Base-by-base conservation (phyloP, 2,329 filamentous ascomycete species). In the Exophiala alcalophila region DNA sequence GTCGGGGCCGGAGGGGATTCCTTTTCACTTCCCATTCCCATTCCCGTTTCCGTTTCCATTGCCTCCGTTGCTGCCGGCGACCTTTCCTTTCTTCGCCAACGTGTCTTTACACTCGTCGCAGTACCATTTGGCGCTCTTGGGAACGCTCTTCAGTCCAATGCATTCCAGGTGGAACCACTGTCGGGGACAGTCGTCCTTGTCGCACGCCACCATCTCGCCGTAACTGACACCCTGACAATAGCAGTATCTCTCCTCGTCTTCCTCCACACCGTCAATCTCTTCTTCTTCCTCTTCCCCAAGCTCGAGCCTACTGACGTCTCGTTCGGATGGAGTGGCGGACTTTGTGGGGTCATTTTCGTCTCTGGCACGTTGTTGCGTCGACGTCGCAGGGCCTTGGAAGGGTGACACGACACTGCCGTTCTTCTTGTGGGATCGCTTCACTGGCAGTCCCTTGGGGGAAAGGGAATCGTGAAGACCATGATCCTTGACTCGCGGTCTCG, bases 141-240 rank as follows among this genome's bases (percentile, higher is more conserved):
- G 86, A 38, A 86, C 84, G 46, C 84, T 84, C 56, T 83, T 84
- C 57, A 92, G 65, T 18, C 86, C 86, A 20, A 88, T 86, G 62
- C 86, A 92, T 35, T 82, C 83, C 35, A 92, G 67, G 71, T 90
- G 86, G 69, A 90, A 91, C 86, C 86, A 90, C 64, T 90, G 85
- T 49, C 79, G 75, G 53, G 78, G 75, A 65, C 86, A 90, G 34
- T 78, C 77, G 46, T 83, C 77, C 5, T 80, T 80, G 61, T 90
- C 86, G 59, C 85, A 90, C 2, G 83, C 86, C 29, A 90, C 84
- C 86, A 90, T 90, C 65, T 87, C 84, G 14, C 86, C 85, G 59
- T 88, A 90, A 57, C 84, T 88, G 40, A 88, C 81, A 33, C 81
- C 77, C 55, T 88, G 84, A 62, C 86, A 89, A 65, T 86, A 86